Evolutionary conservation across 176 grass and related monocot genomes (phyloP).

Genomic region (Hsuehochloa calcarea): DNA sequence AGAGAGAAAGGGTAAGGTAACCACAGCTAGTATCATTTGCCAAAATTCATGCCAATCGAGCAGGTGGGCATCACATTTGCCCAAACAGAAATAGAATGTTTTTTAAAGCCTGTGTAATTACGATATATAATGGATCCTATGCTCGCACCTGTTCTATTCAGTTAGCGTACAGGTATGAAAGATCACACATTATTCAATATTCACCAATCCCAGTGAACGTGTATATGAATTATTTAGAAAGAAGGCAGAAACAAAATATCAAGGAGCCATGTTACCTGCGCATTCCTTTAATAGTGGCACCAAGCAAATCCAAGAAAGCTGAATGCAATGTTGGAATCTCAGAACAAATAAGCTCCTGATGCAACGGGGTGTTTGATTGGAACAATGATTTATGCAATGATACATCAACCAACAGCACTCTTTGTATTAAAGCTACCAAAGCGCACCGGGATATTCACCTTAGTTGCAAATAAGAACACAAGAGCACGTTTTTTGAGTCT

Average conservation of each 20-base stretch:
- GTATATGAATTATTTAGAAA: neutral
- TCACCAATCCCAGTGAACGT: neutral
- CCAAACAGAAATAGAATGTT: neutral
- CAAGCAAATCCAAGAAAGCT: conserved; percentile 53
- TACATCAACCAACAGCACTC: conserved; percentile 46
- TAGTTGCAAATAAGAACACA: conserved; percentile 4
- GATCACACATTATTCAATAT: neutral
- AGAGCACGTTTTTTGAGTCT: neutral
- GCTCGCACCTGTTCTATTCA: neutral
- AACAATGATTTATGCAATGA: conserved; percentile 41
- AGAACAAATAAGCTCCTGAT: conserved; percentile 55
- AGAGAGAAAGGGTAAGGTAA: neutral
- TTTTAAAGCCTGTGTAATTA: neutral
- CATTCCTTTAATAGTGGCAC: conserved; percentile 56
- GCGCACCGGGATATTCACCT: conserved; percentile 52
- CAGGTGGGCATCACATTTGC: neutral
- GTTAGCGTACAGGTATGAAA: neutral
- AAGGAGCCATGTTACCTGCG: conserved; percentile 38
- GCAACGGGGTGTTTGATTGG: conserved; percentile 40
- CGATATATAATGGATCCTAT: neutral
- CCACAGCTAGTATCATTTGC: neutral
- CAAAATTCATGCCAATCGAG: neutral
- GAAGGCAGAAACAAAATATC: neutral
- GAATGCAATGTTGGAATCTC: conserved; percentile 57
- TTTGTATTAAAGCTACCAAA: conserved; percentile 43